These are phyloP conservation scores for Tetraselmis striata DNA, from an alignment of 139 green algal genomes.

Conservation along the genomic window DNA sequence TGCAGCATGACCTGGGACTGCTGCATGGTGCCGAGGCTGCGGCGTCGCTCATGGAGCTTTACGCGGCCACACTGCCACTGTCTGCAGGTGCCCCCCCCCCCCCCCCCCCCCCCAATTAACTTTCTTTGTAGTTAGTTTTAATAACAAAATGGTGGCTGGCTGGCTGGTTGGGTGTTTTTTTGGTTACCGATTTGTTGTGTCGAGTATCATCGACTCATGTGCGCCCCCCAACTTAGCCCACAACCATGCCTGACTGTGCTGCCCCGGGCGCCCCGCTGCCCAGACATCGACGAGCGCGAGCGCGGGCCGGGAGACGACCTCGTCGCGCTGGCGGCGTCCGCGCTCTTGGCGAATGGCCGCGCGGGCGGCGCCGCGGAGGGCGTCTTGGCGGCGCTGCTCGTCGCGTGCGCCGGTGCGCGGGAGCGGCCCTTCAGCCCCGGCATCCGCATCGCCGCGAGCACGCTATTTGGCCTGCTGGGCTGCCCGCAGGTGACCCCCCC, in stretches of 20 bases:
- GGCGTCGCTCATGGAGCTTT: slow-evolving; percentile 35
- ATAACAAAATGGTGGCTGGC: too few relatives aligned
- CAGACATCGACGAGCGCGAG: slow-evolving; percentile 61
- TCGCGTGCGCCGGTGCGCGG: slow-evolving; percentile 30
- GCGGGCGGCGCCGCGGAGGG: slow-evolving; percentile 7
- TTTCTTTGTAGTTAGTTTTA: too few relatives aligned
- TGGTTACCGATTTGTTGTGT: too few relatives aligned
- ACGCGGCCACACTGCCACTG: slow-evolving; percentile 32
- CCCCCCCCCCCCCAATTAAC: too few relatives aligned
- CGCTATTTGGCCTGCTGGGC: slow-evolving; percentile 48
- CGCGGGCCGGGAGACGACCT: slow-evolving; percentile 66
- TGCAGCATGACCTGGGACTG: background rate
- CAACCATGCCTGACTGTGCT: too few relatives aligned
- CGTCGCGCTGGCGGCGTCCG: slow-evolving; percentile 38
- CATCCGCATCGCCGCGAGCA: slow-evolving; percentile 44
- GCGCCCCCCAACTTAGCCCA: too few relatives aligned
- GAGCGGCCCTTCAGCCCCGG: slow-evolving; percentile 40
- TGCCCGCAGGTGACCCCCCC: slow-evolving; percentile 19
- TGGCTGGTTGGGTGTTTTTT: too few relatives aligned
- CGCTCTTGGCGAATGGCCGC: slow-evolving; percentile 28
- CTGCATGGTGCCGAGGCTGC: background rate
- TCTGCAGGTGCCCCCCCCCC: slow-evolving; percentile 18
- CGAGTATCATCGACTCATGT: too few relatives aligned
- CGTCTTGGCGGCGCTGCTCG: slow-evolving; percentile 36
- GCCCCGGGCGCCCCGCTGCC: too few relatives aligned